A percentile compares a stretch with the other conserved stretches of the same genome.
Conservation (phyloP, 2,329 filamentous ascomycete genomes). For the Aureobasidium sp. region DNA sequence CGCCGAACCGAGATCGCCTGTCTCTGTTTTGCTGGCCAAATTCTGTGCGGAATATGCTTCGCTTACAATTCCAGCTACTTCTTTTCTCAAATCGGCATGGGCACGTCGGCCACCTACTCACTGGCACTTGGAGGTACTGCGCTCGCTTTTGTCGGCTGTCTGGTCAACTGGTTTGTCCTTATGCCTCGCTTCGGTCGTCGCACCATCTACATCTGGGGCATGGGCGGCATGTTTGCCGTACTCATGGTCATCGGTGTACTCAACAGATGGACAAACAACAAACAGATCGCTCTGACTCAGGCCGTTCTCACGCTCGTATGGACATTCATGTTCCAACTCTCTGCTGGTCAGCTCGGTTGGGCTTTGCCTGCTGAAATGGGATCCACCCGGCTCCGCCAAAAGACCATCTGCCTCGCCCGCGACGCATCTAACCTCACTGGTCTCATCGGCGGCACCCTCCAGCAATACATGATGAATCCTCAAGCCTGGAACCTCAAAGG, state of each 20-base stretch:
- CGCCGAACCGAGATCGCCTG: constrained; percentile 39
- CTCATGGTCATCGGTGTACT: constrained; percentile 31
- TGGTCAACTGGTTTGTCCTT: constrained; percentile 42
- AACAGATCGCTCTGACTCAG: constrained; percentile 20
- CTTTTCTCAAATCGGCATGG: constrained; percentile 33
- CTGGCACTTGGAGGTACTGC: constrained; percentile 56
- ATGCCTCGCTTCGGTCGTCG: constrained; percentile 30
- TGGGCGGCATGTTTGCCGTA: constrained; percentile 28
- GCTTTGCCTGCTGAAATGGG: constrained; percentile 26
- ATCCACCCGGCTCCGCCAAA: constrained; percentile 32
- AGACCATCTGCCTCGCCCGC: constrained; percentile 34
- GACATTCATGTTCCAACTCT: constrained; percentile 31
- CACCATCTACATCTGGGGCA: constrained; percentile 34
- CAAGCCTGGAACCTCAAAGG: constrained; percentile 34
- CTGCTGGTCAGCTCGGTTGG: neutral
- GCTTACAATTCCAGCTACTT: constrained; percentile 43
- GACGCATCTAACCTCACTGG: constrained; percentile 35
- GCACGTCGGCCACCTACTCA: neutral
- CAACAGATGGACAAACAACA: neutral
- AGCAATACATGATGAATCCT: constrained; percentile 37
- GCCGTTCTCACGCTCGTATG: constrained; percentile 29
- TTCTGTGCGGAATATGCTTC: constrained; percentile 36
- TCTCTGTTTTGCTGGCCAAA: constrained; percentile 35
- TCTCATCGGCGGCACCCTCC: constrained; percentile 35
- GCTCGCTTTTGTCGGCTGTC: constrained; percentile 53